Evolutionary conservation across 164 flowering plant genomes (phyloP).

Genomic region (Annona cherimola): DNA sequence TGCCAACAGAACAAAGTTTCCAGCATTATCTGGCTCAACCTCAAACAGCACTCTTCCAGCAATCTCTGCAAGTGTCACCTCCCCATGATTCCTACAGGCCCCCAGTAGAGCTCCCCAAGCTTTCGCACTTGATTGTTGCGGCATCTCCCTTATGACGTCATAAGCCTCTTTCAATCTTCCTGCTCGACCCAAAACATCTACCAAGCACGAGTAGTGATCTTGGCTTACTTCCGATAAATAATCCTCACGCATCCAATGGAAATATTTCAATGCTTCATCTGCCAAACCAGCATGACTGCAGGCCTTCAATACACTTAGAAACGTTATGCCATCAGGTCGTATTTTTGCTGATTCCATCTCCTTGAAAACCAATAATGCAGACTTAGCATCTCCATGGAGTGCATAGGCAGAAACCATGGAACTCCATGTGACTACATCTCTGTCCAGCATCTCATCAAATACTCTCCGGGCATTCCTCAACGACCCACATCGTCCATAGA

Average conservation of each 20-base stretch:
- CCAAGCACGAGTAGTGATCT: slow-evolving; percentile 60
- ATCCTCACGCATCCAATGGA: slow-evolving; percentile 30
- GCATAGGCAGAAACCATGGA: slow-evolving; percentile 64
- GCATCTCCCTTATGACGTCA: slow-evolving; percentile 50
- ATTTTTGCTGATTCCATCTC: slow-evolving; percentile 51
- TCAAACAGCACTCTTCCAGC: slow-evolving; percentile 55
- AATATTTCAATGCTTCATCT: slow-evolving; percentile 49
- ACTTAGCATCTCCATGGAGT: slow-evolving; percentile 52
- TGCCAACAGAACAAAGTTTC: slow-evolving; percentile 52
- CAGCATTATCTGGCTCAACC: slow-evolving; percentile 65
- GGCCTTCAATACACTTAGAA: slow-evolving; percentile 63
- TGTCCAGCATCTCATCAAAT: slow-evolving; percentile 36
- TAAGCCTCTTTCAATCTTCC: slow-evolving; percentile 66
- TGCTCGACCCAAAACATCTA: slow-evolving; percentile 64
- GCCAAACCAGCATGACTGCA: slow-evolving; percentile 74
- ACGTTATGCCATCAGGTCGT: slow-evolving; percentile 55
- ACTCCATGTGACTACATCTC: slow-evolving; percentile 75
- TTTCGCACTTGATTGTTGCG: slow-evolving; percentile 50
- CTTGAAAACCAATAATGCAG: slow-evolving; percentile 34
- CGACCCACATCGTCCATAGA: slow-evolving; percentile 65
- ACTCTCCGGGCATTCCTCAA: slow-evolving; percentile 30
- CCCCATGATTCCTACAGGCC: slow-evolving; percentile 62
- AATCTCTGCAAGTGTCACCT: slow-evolving; percentile 59
- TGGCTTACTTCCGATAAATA: slow-evolving; percentile 42
- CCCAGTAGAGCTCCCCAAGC: slow-evolving; percentile 82